A percentile compares a stretch with the other conserved stretches of the same genome.
Evolutionary conservation across 495 filamentous ascomycete species (phyloP).

Genomic region (Penicillium atrosanguineum): DNA sequence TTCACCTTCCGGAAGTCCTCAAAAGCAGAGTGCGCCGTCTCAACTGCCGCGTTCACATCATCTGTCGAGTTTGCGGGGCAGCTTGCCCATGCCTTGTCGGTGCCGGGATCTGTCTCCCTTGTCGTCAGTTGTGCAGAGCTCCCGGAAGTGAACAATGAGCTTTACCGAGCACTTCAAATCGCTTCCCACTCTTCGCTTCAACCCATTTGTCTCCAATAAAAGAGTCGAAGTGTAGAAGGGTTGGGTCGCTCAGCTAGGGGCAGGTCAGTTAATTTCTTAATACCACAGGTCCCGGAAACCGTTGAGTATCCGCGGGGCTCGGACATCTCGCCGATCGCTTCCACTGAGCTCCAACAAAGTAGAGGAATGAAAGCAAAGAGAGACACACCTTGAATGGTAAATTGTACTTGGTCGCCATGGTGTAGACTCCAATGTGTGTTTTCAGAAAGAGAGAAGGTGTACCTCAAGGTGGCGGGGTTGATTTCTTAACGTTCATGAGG

Average conservation of each 20-base stretch:
- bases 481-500: neutral
- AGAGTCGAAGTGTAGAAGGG: constrained; percentile 57
- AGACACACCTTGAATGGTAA: constrained; percentile 39
- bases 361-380: neutral
- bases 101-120: constrained; percentile 57
- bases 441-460: neutral
- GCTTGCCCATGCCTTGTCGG: constrained; percentile 60
- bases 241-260: constrained; percentile 54
- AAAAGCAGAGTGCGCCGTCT: constrained; percentile 59
- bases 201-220: constrained; percentile 63
- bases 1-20: constrained; percentile 58
- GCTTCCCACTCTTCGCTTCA: constrained; percentile 57
- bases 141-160: neutral
- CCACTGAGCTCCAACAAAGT: neutral
- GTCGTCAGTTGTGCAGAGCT: constrained; percentile 7
- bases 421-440: neutral
- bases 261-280: neutral
- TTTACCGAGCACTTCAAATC: constrained; percentile 65
- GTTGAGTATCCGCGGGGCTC: neutral
- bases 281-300: neutral
- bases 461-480: neutral
- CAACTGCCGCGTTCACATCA: constrained; percentile 61
- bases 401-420: constrained; percentile 36
- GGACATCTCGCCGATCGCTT: constrained; percentile 7
- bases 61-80: constrained; percentile 58